A percentile compares a stretch with the other conserved stretches of the same genome.
These are phyloP conservation scores for Lachancea sp. DNA, from an alignment of 805 yeast genomes.

Conservation along the genomic window DNA sequence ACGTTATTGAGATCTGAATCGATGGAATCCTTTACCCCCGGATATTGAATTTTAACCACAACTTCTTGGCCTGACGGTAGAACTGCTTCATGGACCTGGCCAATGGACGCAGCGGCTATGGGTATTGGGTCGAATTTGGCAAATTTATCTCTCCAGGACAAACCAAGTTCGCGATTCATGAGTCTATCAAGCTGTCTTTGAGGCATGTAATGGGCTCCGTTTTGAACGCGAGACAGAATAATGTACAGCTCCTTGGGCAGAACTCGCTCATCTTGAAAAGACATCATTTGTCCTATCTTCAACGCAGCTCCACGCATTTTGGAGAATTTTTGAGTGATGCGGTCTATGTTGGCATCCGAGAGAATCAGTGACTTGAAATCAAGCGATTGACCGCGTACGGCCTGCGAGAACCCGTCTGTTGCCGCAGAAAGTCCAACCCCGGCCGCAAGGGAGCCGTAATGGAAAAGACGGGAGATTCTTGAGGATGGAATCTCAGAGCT, in stretches of 20 bases:
- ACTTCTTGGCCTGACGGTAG: slow-evolving; percentile 62
- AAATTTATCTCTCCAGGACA: slow-evolving; percentile 68
- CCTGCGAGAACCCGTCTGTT: slow-evolving; percentile 64
- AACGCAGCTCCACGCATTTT: slow-evolving; percentile 99
- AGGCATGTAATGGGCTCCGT: slow-evolving; percentile 96
- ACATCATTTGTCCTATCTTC: slow-evolving; percentile 93
- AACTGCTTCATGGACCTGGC: slow-evolving; percentile 88
- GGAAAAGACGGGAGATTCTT: slow-evolving; percentile 82
- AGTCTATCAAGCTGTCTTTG: slow-evolving; percentile 77
- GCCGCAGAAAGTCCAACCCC: slow-evolving; percentile 83
- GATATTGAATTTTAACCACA: slow-evolving; percentile 94
- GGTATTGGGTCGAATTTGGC: slow-evolving; percentile 79
- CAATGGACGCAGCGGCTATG: slow-evolving; percentile 95
- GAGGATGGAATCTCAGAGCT: slow-evolving; percentile 75
- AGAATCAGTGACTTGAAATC: slow-evolving; percentile 55
- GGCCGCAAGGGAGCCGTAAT: slow-evolving; percentile 89
- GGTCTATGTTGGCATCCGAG: slow-evolving; percentile 76
- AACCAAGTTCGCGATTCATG: slow-evolving; percentile 66
- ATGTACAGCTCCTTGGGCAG: slow-evolving; percentile 81
- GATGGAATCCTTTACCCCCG: slow-evolving; percentile 90
- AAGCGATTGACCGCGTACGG: slow-evolving; percentile 48
- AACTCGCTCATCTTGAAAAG: slow-evolving; percentile 85
- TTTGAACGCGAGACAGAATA: slow-evolving; percentile 78
- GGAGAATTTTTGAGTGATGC: slow-evolving; percentile 80
- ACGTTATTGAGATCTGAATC: slow-evolving; percentile 90